phyloP scores from a whole-genome alignment of 257 asterid species.

The Ligustrum vulgare region DNA sequence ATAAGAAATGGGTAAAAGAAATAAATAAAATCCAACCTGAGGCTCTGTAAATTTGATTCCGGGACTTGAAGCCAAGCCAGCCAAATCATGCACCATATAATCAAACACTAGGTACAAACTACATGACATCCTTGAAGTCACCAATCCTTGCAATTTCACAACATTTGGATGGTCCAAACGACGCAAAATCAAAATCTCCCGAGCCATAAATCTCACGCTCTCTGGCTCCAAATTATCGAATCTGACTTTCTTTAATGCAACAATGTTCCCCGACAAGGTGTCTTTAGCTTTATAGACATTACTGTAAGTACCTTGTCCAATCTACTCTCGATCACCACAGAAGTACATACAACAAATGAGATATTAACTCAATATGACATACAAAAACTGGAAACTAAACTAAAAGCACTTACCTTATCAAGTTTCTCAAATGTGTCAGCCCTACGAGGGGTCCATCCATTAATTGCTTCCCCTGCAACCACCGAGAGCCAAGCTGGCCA shows the following conservation, averaged over 20 bases:
- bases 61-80: conserved; percentile 82
- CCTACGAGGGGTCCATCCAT: conserved; percentile 84
- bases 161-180: conserved; percentile 93
- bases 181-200: conserved; percentile 84
- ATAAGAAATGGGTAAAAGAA: not conserved
- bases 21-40: conserved; percentile 44
- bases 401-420: conserved; percentile 57
- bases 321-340: conserved; percentile 42
- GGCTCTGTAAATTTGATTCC: conserved; percentile 77
- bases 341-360: conserved; percentile 14
- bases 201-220: conserved; percentile 88
- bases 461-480: conserved; percentile 87
- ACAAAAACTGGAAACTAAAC: conserved; percentile 21
- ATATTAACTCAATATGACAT: conserved; percentile 23
- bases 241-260: conserved; percentile 82
- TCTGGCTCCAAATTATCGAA: conserved; percentile 91
- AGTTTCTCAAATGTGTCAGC: conserved; percentile 85
- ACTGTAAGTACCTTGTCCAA: conserved; percentile 91
- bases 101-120: conserved; percentile 82
- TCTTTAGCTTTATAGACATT: conserved; percentile 91
- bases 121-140: conserved; percentile 86
- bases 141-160: conserved; percentile 74
- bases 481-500: conserved; percentile 93
- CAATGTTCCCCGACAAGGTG: conserved; percentile 55
- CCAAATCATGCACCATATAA: conserved; percentile 87